Percentiles rank a stretch among this genome's conserved stretches.
phyloP scores from a whole-genome alignment of 208 protist genomes.

The Trypanosoma rangeli region DNA sequence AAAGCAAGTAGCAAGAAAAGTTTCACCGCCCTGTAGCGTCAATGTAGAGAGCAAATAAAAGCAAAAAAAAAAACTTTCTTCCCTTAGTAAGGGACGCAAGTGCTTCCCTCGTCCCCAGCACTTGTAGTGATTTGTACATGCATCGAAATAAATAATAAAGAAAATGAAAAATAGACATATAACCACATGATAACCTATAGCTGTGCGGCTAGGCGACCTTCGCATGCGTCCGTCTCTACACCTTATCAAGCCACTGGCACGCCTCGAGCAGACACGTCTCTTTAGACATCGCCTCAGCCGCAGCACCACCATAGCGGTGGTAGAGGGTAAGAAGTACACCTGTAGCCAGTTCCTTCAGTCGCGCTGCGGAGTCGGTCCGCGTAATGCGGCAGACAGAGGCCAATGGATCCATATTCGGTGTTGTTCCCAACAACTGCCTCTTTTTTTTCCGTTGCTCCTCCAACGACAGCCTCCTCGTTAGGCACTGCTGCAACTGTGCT shows the following conservation, averaged over 20 bases:
- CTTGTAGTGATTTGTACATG: background rate
- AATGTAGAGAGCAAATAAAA: background rate
- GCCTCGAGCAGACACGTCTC: slow-evolving; percentile 5
- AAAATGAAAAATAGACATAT: background rate
- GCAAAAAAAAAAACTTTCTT: slow-evolving; percentile 5
- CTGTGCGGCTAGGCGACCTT: background rate
- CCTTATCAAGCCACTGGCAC: slow-evolving; percentile 10
- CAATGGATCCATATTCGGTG: background rate
- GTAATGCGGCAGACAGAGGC: slow-evolving; percentile 1
- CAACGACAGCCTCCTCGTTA: background rate
- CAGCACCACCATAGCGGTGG: slow-evolving; percentile 18
- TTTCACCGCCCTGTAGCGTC: background rate
- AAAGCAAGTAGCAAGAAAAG: background rate
- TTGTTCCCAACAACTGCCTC: background rate
- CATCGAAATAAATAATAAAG: slow-evolving; percentile 1
- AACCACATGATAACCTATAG: background rate
- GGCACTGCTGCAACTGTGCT: slow-evolving; percentile 15
- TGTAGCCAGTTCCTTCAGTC: slow-evolving; percentile 22
- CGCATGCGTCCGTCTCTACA: slow-evolving; percentile 7
- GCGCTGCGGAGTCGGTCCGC: background rate
- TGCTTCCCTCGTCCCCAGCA: background rate
- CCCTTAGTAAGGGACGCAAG: background rate
- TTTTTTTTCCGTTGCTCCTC: background rate
- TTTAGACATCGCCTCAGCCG: background rate
- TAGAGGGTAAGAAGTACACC: slow-evolving; percentile 40